These are phyloP conservation scores for Tolypocladium tropicale DNA, from an alignment of 2,329 filamentous ascomycete genomes.

Conservation along the genomic window DNA sequence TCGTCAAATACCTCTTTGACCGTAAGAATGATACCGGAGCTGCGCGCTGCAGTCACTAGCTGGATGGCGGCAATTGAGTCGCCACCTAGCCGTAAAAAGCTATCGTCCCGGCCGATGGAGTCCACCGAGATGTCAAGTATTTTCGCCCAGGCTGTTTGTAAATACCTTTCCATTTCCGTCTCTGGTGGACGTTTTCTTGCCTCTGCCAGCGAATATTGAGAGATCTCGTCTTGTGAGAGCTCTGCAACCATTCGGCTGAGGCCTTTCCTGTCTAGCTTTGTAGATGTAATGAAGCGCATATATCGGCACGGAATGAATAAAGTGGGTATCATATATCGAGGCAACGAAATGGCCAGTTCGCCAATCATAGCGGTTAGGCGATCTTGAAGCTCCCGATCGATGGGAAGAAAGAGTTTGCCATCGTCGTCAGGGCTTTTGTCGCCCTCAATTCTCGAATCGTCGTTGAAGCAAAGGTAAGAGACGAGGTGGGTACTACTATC, in stretches of 20 bases:
- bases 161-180: not conserved
- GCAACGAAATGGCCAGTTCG: conserved; percentile 1
- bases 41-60: not conserved
- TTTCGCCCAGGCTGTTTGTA: not conserved
- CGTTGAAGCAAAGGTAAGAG: not conserved
- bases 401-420: not conserved
- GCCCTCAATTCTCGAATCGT: not conserved
- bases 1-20: not conserved
- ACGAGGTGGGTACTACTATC: not conserved
- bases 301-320: not conserved
- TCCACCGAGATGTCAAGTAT: not conserved
- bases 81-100: conserved; percentile 1
- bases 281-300: conserved; percentile 9
- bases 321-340: not conserved
- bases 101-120: not conserved
- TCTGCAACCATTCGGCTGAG: not conserved
- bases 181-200: conserved; percentile 1
- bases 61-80: conserved; percentile 7
- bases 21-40: not conserved
- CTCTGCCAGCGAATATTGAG: not conserved
- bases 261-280: conserved; percentile 7
- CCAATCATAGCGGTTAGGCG: not conserved
- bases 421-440: not conserved
- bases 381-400: not conserved
- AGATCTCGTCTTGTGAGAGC: not conserved